Base-by-base conservation (phyloP, 805 yeast genomes). In the Yarrowia deformans region DNA sequence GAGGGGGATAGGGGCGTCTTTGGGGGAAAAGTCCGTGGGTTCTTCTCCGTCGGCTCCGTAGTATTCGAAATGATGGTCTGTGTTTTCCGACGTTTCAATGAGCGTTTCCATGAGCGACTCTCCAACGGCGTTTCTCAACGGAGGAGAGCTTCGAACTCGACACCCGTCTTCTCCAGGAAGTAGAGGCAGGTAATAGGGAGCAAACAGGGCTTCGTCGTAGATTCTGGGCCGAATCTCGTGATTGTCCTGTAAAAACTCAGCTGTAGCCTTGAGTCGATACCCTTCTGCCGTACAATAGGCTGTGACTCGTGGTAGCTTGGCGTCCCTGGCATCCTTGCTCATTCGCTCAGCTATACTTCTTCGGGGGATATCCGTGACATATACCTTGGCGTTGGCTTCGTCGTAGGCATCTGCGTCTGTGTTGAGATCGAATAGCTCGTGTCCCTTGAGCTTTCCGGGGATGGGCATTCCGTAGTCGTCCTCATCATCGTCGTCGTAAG, bases 131-230 rank as follows among this genome's bases (percentile, higher is more conserved):
- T 63, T 63, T 48, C 68, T 8, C 14, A 80, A 78, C 8, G 77
- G 74, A 8, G 74, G 71, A 40, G 79, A 75, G 55, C 78, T 75
- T 69, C 73, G 72, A 19, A 79, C 75, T n/a, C 81, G 72, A 37
- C 74, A 74, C 45, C 80, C 77, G 69, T 82, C 82, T 60, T 81
- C 82, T 3, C 98, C 98, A 0, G 97, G 96, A 2, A 92, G 80
- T 35, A 93, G 81, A 0, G 98, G 99, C 48, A 94, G 81, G 37
- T 92, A 85, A 75, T 93, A 94, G 0, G 97, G 97, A 8, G 90
- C 94, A 75, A 93, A 94, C 32, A 95, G 79, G n/a, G 92, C 97
- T 74, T 94, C 98, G 78, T 94, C 97, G 74, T 94, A 94, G 39
- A 90, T 77, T 71, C 98, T 81, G 0, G 97, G 97, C 8, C 90